Percentiles rank a stretch among this genome's conserved stretches.
Evolutionary conservation across 768 basidiomycete species (phyloP).

Genomic region (Tubosaeta sp.): DNA sequence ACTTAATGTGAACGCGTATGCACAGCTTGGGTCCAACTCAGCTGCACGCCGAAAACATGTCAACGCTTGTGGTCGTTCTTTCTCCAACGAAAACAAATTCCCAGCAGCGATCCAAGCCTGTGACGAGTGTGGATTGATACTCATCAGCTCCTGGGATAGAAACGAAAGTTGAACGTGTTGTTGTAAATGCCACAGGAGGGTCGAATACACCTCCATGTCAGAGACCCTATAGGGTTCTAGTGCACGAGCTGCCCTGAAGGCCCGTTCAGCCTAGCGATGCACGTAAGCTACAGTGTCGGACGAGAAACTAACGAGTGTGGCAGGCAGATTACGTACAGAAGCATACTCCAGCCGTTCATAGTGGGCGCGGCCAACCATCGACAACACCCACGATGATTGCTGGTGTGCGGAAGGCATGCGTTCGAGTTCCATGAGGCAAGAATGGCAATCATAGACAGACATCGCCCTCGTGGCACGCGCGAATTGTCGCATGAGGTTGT

Average conservation of each 20-base stretch:
- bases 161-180: constrained; percentile 81
- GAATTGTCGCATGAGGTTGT: constrained; percentile 76
- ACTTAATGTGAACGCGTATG: constrained; percentile 94
- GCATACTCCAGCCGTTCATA: constrained; percentile 89
- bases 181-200: constrained; percentile 92
- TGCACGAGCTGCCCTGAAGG: constrained; percentile 76
- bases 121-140: constrained; percentile 74
- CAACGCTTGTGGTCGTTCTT: constrained; percentile 89
- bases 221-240: constrained; percentile 85
- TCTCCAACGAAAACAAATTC: constrained; percentile 92
- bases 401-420: constrained; percentile 70
- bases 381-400: constrained; percentile 70
- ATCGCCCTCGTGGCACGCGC: constrained; percentile 75
- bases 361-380: constrained; percentile 80
- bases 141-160: constrained; percentile 88
- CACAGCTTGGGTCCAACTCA: constrained; percentile 83
- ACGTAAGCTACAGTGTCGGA: constrained; percentile 10
- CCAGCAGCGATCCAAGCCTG: constrained; percentile 97
- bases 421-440: constrained; percentile 73
- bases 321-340: constrained; percentile 54
- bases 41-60: constrained; percentile 91
- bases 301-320: constrained; percentile 18
- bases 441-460: constrained; percentile 69
- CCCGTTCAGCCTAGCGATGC: constrained; percentile 73
- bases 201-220: constrained; percentile 97